phyloP scores from a whole-genome alignment of 352 stramenopile genomes.

The Pythium guiyangense region DNA sequence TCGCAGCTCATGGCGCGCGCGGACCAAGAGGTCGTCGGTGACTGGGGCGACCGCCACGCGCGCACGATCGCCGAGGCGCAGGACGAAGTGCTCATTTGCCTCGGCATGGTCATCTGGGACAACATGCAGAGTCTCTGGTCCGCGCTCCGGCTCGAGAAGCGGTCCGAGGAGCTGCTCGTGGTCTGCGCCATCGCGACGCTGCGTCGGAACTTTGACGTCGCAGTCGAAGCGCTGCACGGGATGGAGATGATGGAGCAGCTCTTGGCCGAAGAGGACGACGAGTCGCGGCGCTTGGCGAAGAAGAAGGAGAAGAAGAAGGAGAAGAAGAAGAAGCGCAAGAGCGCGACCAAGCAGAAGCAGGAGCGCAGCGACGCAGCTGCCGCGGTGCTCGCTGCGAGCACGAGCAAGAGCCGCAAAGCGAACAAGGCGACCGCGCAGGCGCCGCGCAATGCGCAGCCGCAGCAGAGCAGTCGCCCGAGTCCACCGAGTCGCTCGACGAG shows the following conservation, averaged over 20 bases:
- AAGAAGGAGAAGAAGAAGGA: conserved; percentile 89
- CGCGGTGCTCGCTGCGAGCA: conserved; percentile 21
- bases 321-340: conserved; percentile 89
- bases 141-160: conserved; percentile 70
- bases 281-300: conserved; percentile 64
- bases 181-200: conserved; percentile 74
- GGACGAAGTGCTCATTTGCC: conserved; percentile 83
- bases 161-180: conserved; percentile 70
- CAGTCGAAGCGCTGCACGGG: conserved; percentile 77
- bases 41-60: conserved; percentile 80
- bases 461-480: conserved; percentile 18
- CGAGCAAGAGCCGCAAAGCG: conserved; percentile 12
- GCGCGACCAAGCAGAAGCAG: conserved; percentile 67
- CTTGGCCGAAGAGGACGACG: conserved; percentile 79
- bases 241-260: conserved; percentile 88
- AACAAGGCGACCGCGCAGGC: background rate
- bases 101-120: conserved; percentile 87
- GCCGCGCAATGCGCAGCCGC: conserved; percentile 22
- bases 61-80: conserved; percentile 83
- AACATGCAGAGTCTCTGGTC: conserved; percentile 85
- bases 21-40: conserved; percentile 77
- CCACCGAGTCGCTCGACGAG: conserved; percentile 14
- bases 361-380: conserved; percentile 24
- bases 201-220: conserved; percentile 79
- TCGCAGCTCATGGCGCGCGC: conserved; percentile 80